Evolutionary conservation across 257 asterid species (phyloP).

Genomic region (Cordia subcordata): DNA sequence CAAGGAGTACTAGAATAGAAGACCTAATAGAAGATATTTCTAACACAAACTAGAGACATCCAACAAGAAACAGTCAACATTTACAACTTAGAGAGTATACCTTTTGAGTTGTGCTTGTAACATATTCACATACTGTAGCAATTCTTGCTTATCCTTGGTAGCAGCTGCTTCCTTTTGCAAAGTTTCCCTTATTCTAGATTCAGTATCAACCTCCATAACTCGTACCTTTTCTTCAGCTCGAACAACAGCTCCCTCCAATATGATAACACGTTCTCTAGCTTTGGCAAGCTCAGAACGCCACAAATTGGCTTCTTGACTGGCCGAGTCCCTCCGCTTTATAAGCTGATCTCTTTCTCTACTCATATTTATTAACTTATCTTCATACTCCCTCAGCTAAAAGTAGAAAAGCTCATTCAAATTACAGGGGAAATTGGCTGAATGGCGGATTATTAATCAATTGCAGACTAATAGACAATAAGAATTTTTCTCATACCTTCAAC

Average conservation of each 20-base stretch:
- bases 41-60: too few relatives aligned
- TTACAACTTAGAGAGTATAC: conserved; percentile 28
- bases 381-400: conserved; percentile 58
- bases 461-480: conserved; percentile 10
- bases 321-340: conserved; percentile 66
- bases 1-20: too few relatives aligned
- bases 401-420: conserved; percentile 2
- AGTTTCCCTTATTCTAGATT: conserved; percentile 74
- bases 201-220: conserved; percentile 76
- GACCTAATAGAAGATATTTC: too few relatives aligned
- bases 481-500: conserved; percentile 45
- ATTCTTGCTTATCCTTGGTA: conserved; percentile 74
- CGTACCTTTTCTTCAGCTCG: conserved; percentile 93
- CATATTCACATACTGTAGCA: conserved; percentile 55
- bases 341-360: conserved; percentile 73
- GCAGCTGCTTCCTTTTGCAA: conserved; percentile 59
- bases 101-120: conserved; percentile 83
- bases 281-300: conserved; percentile 99
- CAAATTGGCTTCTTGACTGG: conserved; percentile 81
- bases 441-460: neutral
- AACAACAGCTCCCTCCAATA: conserved; percentile 90
- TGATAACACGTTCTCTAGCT: conserved; percentile 88
- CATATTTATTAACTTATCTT: conserved; percentile 47
- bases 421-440: neutral
- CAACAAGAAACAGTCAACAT: neutral